Conservation (phyloP, 805 yeast genomes). For the Sugiyamaella floridensis region DNA sequence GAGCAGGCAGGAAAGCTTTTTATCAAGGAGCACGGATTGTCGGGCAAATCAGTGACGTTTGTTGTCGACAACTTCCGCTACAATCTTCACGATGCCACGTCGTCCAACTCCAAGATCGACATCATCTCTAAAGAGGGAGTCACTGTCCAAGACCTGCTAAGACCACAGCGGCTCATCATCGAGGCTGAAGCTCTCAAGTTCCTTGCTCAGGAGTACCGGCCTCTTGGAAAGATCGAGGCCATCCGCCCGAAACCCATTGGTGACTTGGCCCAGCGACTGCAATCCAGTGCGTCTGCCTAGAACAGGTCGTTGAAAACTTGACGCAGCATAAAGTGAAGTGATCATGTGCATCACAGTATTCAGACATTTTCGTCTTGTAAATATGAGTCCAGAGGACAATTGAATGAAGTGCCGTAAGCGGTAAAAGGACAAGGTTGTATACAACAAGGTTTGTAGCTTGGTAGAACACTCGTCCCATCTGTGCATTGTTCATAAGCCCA, state of each 20-base stretch:
- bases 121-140: conserved; percentile 70
- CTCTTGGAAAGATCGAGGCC: conserved; percentile 6
- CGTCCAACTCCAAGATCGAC: conserved; percentile 43
- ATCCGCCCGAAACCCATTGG: conserved; percentile 8
- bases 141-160: conserved; percentile 75
- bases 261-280: not conserved
- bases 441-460: no score
- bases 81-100: conserved; percentile 57
- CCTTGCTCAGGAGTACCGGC: conserved; percentile 30
- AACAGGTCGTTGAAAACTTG: no score
- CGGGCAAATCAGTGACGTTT: conserved; percentile 43
- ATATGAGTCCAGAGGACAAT: not conserved
- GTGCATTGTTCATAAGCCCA: no score
- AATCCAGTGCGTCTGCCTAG: not conserved
- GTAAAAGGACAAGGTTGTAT: not conserved
- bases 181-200: conserved; percentile 70
- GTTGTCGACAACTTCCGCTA: conserved; percentile 54
- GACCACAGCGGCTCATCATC: conserved; percentile 67
- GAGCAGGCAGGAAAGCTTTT: conserved; percentile 45
- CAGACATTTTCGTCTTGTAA: not conserved
- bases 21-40: conserved; percentile 37
- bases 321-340: no score
- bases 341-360: no score
- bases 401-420: not conserved
- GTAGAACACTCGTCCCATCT: no score